Percentiles rank a stretch among this genome's conserved stretches.
These are phyloP conservation scores for Veloboletus limbatus DNA, from an alignment of 1,284 basidiomycete genomes.

Conservation along the genomic window DNA sequence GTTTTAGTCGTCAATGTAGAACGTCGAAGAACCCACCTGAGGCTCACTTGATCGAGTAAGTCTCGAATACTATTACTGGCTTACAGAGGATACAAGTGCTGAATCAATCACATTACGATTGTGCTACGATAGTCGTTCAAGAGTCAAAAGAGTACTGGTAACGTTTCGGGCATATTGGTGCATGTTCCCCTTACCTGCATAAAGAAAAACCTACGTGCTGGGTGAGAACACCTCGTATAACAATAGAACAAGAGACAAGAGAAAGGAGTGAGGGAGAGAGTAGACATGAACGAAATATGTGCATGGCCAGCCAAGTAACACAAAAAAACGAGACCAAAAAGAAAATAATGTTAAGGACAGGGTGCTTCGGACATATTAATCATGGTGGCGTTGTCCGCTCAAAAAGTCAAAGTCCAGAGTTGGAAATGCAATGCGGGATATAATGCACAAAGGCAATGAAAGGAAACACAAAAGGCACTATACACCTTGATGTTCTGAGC, in stretches of 20 bases:
- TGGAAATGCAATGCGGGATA: conserved; percentile 28
- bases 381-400: conserved; percentile 12
- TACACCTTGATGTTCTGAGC: conserved; percentile 27
- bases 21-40: too few relatives aligned
- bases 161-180: conserved; percentile 24
- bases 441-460: conserved; percentile 23
- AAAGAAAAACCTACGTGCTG: conserved; percentile 21
- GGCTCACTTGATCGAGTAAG: too few relatives aligned
- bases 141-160: conserved; percentile 33
- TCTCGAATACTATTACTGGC: background rate
- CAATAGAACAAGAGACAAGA: conserved; percentile 19
- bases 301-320: conserved; percentile 37
- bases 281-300: conserved; percentile 17
- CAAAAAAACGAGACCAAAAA: conserved; percentile 16
- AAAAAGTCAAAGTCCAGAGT: conserved; percentile 19
- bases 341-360: conserved; percentile 35
- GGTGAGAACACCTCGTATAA: conserved; percentile 10
- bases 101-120: conserved; percentile 24
- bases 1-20: too few relatives aligned
- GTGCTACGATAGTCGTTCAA: conserved; percentile 30
- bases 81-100: background rate
- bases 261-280: conserved; percentile 9
- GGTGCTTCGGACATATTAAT: conserved; percentile 15
- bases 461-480: conserved; percentile 15
- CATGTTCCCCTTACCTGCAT: conserved; percentile 32